Evolutionary conservation across 108 stramenopile species (phyloP), one percentile per base, ranked within the genome.

Genomic region (Skeletonema potamos): DNA sequence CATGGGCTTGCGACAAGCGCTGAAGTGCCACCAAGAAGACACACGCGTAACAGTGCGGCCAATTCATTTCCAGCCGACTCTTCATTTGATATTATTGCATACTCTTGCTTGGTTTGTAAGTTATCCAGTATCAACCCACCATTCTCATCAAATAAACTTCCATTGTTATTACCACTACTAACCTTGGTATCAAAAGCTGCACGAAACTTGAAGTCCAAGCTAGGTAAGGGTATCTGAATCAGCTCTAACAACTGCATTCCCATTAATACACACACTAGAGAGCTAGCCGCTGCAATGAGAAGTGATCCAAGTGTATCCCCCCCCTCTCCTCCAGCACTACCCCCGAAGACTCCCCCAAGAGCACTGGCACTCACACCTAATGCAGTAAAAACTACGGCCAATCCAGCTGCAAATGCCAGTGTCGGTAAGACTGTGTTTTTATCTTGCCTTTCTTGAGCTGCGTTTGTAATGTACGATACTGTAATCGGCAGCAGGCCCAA

Each of bases 1-100:
- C 89, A 93, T 11, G 92, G 90, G 39, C 84, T 85, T 22, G 92
- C 88, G 0, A 93, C 88, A 54, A 93, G 41, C 3, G 92, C 92
- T 27, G 86, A 87, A 2, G 87, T 88, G 22, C 92, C 92, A n/a
- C 92, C 92, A 33, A 93, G 69, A 11, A 93, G 68, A 74, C 91
- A 93, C 11, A 86, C 91, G 39, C 88, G 87, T 54, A 89, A 57
- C 2, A 90, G 74, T 9, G 84, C 83, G 10, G 62, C 61, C 13
- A 67, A 11, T 17, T 79, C 66, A 11, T 59, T 75, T 74, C 51
- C 69, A 32, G 34, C 17, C 22, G 48, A 51, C 48, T 82, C 62
- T 36, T 73, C 51, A 11, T 79, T 66, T 13, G 6, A 71, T 58
- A 37, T 22, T 48, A 32, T 26, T 27, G n/a, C 60, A 34, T 62